A percentile compares a stretch with the other conserved stretches of the same genome.
Conservation (phyloP, 140 eudicot genomes). For the Anethum foeniculum region DNA sequence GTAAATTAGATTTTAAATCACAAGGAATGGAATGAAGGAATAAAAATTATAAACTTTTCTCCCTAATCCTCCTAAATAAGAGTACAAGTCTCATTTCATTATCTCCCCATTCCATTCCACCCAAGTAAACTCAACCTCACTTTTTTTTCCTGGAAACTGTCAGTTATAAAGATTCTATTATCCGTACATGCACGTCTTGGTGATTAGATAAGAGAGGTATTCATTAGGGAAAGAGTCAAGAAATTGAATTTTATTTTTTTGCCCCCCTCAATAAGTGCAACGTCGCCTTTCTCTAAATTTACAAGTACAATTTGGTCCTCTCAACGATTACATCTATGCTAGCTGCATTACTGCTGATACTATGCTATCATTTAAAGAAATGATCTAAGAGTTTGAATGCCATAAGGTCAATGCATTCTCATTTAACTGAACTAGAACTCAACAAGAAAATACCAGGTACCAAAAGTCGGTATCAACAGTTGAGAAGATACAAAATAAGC, state of each 20-base stretch:
- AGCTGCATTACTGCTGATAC: background rate
- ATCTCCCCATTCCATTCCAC: too few species aligned
- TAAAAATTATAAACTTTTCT: too few species aligned
- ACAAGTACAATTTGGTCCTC: background rate
- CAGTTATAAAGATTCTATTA: background rate
- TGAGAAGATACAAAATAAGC: background rate
- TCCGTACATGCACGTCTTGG: background rate
- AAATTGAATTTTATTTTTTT: background rate
- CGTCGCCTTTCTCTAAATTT: background rate
- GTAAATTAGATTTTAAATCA: too few species aligned
- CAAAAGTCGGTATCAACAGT: background rate
- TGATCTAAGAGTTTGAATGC: background rate
- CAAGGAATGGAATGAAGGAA: too few species aligned
- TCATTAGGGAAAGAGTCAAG: background rate
- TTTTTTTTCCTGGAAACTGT: background rate
- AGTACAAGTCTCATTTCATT: too few species aligned
- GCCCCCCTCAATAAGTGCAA: background rate
- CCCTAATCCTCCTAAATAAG: too few species aligned
- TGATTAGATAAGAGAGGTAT: background rate
- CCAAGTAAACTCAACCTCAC: too few species aligned
- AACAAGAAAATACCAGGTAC: background rate
- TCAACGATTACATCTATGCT: background rate
- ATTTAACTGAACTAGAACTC: too few species aligned
- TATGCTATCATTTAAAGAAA: background rate
- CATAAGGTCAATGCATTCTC: too few species aligned